phyloP scores from a whole-genome alignment of 345 rosid genomes.

The Gossypium stocksii region DNA sequence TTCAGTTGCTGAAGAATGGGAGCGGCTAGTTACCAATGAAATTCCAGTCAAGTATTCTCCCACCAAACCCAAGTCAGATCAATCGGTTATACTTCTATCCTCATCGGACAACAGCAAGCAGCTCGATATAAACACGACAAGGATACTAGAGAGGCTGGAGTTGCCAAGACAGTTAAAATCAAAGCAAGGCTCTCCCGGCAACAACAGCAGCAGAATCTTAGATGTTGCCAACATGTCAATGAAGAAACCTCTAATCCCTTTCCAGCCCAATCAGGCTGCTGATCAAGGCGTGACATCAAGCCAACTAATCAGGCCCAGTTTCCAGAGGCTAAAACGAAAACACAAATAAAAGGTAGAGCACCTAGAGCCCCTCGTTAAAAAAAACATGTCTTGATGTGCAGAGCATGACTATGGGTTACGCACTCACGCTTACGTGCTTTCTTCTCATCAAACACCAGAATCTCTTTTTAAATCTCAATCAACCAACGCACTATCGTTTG shows the following conservation, averaged over 20 bases:
- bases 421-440: not conserved
- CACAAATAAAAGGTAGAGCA: slow-evolving; percentile 19
- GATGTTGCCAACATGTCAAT: slow-evolving; percentile 14
- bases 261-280: slow-evolving; percentile 36
- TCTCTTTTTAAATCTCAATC: not conserved
- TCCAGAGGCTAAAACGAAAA: slow-evolving; percentile 66
- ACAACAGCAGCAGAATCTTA: not conserved
- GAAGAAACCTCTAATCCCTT: slow-evolving; percentile 55
- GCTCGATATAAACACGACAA: slow-evolving; percentile 58
- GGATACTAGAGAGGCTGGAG: slow-evolving; percentile 83
- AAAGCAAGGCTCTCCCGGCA: slow-evolving; percentile 43
- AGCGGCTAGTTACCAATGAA: slow-evolving; percentile 63
- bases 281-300: slow-evolving; percentile 42
- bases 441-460: not conserved
- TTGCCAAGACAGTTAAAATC: slow-evolving; percentile 57
- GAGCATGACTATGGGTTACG: not conserved
- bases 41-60: slow-evolving; percentile 41
- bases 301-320: slow-evolving; percentile 71
- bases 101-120: slow-evolving; percentile 43
- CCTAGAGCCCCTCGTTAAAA: not conserved
- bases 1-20: slow-evolving; percentile 80
- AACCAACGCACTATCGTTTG: not conserved
- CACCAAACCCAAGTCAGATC: slow-evolving; percentile 35
- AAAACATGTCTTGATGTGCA: not conserved
- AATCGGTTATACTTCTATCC: slow-evolving; percentile 28